Evolutionary conservation across 495 filamentous ascomycete genomes (phyloP).

Genomic region (Pseudoneurospora amorphoporcata): DNA sequence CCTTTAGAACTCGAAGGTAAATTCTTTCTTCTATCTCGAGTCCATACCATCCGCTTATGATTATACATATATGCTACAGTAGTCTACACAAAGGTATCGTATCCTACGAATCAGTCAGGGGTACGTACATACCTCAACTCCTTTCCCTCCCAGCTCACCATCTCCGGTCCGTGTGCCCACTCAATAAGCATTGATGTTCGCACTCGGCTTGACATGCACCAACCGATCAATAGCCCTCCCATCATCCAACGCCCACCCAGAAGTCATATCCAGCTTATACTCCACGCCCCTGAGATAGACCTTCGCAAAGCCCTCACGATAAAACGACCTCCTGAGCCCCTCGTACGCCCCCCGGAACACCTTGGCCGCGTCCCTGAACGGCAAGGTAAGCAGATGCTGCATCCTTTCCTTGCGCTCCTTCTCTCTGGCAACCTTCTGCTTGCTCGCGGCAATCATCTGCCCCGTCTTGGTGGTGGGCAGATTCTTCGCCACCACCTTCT

Average conservation of each 20-base stretch:
- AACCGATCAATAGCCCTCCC: slow-evolving; percentile 42
- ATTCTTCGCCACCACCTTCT: slow-evolving; percentile 8
- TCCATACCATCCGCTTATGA: neutral
- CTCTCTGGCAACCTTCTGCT: slow-evolving; percentile 17
- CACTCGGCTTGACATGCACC: slow-evolving; percentile 28
- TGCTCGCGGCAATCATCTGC: slow-evolving; percentile 5
- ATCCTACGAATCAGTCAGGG: neutral
- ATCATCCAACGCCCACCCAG: slow-evolving; percentile 40
- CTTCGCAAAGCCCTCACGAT: slow-evolving; percentile 37
- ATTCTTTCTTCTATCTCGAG: neutral
- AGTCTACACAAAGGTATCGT: neutral
- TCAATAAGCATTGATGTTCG: slow-evolving; percentile 26
- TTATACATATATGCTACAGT: neutral
- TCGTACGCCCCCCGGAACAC: slow-evolving; percentile 19
- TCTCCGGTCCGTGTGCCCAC: slow-evolving; percentile 42
- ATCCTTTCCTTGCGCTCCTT: slow-evolving; percentile 32
- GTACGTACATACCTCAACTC: neutral
- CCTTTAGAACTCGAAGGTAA: neutral
- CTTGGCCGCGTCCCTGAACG: slow-evolving; percentile 33
- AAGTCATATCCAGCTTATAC: slow-evolving; percentile 41
- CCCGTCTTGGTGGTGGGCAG: slow-evolving; percentile 1
- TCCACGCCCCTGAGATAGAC: slow-evolving; percentile 23
- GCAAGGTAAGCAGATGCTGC: slow-evolving; percentile 37
- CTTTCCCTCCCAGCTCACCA: slow-evolving; percentile 42
- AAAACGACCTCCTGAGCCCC: slow-evolving; percentile 29